phyloP scores from a whole-genome alignment of 352 stramenopile species.

The Phytophthora pluvialis region DNA sequence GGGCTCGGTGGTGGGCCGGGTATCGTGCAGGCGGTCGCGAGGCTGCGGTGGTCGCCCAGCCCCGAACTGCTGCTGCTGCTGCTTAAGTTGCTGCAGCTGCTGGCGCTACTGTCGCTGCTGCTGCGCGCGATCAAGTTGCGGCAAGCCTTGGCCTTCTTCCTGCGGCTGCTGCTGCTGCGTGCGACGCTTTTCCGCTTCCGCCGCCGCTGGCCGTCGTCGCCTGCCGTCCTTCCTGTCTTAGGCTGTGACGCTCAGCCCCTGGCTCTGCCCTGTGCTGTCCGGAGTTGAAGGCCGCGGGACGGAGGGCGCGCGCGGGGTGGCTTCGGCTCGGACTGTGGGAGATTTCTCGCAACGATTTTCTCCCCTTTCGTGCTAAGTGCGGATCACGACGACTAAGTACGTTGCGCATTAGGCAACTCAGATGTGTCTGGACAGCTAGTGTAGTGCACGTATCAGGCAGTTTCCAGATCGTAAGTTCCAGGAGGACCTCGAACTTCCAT shows the following conservation, averaged over 20 bases:
- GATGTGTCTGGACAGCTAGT: not conserved
- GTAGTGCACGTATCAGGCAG: too few relatives aligned
- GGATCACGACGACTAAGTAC: conserved; percentile 7
- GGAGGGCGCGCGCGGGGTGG: conserved; percentile 4
- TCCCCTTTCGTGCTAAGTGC: conserved; percentile 12
- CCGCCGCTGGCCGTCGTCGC: conserved; percentile 23
- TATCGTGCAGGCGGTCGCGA: conserved; percentile 47
- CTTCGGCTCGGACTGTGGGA: too few relatives aligned
- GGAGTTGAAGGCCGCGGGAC: conserved; percentile 4
- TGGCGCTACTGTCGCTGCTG: conserved; percentile 8
- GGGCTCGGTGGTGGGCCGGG: conserved; percentile 31
- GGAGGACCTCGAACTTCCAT: not conserved
- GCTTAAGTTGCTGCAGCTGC: conserved; percentile 14
- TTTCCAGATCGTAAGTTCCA: not conserved
- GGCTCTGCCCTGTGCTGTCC: not conserved
- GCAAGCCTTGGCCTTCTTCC: conserved; percentile 27
- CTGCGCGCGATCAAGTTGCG: conserved; percentile 17
- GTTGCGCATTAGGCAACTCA: not conserved
- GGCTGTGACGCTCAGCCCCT: too few relatives aligned
- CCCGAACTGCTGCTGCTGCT: conserved; percentile 28
- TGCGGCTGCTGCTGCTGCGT: conserved; percentile 8
- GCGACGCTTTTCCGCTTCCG: conserved; percentile 33
- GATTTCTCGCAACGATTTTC: not conserved
- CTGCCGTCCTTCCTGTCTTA: conserved; percentile 30
- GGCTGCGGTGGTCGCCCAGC: conserved; percentile 26